Evolutionary conservation across 306 rosid species (phyloP), one percentile per base, ranked within the genome.

Genomic region (Amphicarpaea edgeworthii): DNA sequence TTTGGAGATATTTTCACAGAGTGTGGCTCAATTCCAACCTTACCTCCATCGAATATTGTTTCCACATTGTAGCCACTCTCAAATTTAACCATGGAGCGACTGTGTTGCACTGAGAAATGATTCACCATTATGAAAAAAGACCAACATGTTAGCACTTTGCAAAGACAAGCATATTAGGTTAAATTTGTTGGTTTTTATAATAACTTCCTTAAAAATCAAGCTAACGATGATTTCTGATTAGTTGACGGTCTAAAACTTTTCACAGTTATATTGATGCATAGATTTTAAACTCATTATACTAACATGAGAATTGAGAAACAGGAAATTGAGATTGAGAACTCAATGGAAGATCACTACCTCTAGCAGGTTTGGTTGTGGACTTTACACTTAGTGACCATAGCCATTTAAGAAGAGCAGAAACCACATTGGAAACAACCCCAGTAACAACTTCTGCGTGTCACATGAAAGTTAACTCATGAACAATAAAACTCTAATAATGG

Each of bases 11-110:
- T 73, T 77, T 86, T 86, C 59, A 92, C 84, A 12, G 99, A 81
- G 88, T 89, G 69, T 65, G 99, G 99, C 76, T 96, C 99, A 77
- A 96, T 92, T 79, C 99, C 97, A 63, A 88, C 83, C 85, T 92
- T 90, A 76, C 90, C 89, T 74, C 99, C 99, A 80, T 96, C 99
- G 2, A 92, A 90, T 77, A 96, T 88, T 42, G 98, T 96, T 83
- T 92, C 99, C 79, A 95, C 98, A 0, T 81, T 84, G 83, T 86
- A 96, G 62, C 90, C 99, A 75, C 93, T 85, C 83, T 96, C 99
- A 43, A 96, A 96, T 87, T 92, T 96, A 91, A 96, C 83, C 99
- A 89, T 84, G 23, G 99, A 89, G 19, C 98, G 96, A 80, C 80
- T 82, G 30, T 84, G 76, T 65, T 82, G 91, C 68, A 84, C 99